Conservation (phyloP, 2,329 filamentous ascomycete species). For the Verticillium dahliae region DNA sequence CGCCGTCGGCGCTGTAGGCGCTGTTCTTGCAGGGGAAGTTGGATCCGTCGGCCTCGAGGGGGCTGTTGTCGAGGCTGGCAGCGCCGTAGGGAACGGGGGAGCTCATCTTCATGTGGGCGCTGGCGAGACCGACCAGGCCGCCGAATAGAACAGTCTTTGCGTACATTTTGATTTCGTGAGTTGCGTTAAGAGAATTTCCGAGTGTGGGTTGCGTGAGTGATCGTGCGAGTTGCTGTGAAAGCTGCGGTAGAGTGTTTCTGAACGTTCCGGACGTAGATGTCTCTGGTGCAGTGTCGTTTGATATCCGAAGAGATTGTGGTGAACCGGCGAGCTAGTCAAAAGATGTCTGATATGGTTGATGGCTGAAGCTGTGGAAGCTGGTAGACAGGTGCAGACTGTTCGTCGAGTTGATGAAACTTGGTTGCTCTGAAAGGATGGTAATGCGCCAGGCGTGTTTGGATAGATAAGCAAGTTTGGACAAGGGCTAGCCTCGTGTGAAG, state of each 20-base stretch:
- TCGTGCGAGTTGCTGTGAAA: conserved; percentile 5
- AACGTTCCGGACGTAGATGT: conserved; percentile 34
- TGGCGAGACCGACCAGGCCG: conserved; percentile 53
- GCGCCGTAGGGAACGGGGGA: conserved; percentile 57
- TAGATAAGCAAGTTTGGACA: conserved; percentile 17
- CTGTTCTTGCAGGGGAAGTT: conserved; percentile 80
- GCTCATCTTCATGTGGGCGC: conserved; percentile 72
- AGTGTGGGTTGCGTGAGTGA: conserved; percentile 4
- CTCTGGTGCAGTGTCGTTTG: conserved; percentile 7
- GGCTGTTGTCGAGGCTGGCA: conserved; percentile 46
- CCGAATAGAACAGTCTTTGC: conserved; percentile 40
- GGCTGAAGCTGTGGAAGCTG: neutral
- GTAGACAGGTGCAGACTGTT: neutral
- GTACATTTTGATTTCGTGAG: conserved; percentile 40
- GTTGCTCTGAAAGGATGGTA: conserved; percentile 11
- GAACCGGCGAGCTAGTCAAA: conserved; percentile 2
- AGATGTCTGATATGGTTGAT: conserved; percentile 1
- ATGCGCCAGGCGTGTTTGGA: conserved; percentile 18
- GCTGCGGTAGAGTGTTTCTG: conserved; percentile 12
- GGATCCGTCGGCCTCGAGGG: conserved; percentile 51
- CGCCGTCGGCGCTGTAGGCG: conserved; percentile 36
- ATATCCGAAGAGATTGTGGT: conserved; percentile 7
- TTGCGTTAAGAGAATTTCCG: neutral
- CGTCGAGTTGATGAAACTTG: conserved; percentile 7
- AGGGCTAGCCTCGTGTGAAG: conserved; percentile 28